Conservation (phyloP, 1,139 yeast species). For the Candida glucosophila region DNA sequence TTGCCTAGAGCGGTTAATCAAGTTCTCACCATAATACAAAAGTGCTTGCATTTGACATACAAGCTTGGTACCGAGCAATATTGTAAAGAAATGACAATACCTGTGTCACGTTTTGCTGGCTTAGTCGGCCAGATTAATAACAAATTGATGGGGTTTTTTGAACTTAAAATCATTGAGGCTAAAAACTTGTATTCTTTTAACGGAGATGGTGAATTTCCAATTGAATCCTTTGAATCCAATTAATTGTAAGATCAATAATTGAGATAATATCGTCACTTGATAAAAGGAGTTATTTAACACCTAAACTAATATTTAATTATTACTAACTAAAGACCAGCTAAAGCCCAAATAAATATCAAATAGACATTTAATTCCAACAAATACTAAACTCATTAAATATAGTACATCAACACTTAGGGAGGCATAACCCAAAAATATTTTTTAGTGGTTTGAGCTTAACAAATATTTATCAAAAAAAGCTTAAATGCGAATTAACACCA, state of each 20-base stretch:
- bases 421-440: too few species aligned
- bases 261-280: too few species aligned
- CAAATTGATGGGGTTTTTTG: slow-evolving; percentile 32
- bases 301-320: too few species aligned
- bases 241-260: neutral
- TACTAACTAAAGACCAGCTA: too few species aligned
- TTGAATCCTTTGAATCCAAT: slow-evolving; percentile 1
- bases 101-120: slow-evolving; percentile 1
- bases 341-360: too few species aligned
- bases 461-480: too few species aligned
- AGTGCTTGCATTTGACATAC: slow-evolving; percentile 36
- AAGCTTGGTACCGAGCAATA: slow-evolving; percentile 11
- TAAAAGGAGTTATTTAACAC: too few species aligned
- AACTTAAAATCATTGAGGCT: slow-evolving; percentile 31
- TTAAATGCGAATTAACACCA: slow-evolving; percentile 50
- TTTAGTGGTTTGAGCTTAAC: too few species aligned
- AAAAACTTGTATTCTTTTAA: slow-evolving; percentile 18
- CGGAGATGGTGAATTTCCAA: slow-evolving; percentile 14
- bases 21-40: slow-evolving; percentile 41
- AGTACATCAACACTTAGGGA: too few species aligned
- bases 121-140: slow-evolving; percentile 27
- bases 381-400: too few species aligned
- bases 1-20: slow-evolving; percentile 34
- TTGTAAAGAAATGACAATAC: slow-evolving; percentile 3
- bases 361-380: too few species aligned